Conservation (phyloP, 2,329 filamentous ascomycete species). For the Cladosporium phlei region DNA sequence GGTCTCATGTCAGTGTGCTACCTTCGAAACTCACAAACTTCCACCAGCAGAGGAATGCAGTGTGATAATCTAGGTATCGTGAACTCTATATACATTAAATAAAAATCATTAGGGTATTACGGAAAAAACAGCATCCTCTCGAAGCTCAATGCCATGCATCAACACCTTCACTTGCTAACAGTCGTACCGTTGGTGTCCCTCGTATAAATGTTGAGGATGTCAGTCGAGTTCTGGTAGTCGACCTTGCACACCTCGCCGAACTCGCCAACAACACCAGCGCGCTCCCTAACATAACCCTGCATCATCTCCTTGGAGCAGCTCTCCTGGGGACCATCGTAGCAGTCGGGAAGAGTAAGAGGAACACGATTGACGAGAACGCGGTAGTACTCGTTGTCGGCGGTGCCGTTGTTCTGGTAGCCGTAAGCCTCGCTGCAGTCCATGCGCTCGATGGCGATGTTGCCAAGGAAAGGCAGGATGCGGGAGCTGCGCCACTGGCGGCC, state of each 20-base stretch:
- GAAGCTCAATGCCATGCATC: too few species aligned
- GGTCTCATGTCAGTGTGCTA: too few species aligned
- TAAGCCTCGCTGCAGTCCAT: slow-evolving; percentile 56
- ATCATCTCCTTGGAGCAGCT: slow-evolving; percentile 46
- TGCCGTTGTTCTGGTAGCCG: slow-evolving; percentile 44
- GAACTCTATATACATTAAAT: too few species aligned
- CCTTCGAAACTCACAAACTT: too few species aligned
- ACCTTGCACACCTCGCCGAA: slow-evolving; percentile 41
- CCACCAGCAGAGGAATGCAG: too few species aligned
- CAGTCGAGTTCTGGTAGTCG: slow-evolving; percentile 40
- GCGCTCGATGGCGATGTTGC: slow-evolving; percentile 62
- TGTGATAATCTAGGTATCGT: too few species aligned
- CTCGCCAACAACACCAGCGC: slow-evolving; percentile 41
- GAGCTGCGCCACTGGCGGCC: slow-evolving; percentile 60
- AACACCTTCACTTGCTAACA: slow-evolving; percentile 13
- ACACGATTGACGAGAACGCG: slow-evolving; percentile 49
- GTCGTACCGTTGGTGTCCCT: slow-evolving; percentile 16
- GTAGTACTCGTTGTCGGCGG: slow-evolving; percentile 39
- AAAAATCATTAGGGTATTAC: too few species aligned
- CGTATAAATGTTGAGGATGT: slow-evolving; percentile 30
- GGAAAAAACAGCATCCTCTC: too few species aligned
- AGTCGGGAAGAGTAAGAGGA: slow-evolving; percentile 46
- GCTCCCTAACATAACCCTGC: slow-evolving; percentile 38
- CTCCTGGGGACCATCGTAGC: slow-evolving; percentile 47
- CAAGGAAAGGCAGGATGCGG: slow-evolving; percentile 59